Percentiles rank a stretch among this genome's conserved stretches.
phyloP scores from a whole-genome alignment of 225 moss, liverwort and hornwort species.

The Marchantia polymorpha region DNA sequence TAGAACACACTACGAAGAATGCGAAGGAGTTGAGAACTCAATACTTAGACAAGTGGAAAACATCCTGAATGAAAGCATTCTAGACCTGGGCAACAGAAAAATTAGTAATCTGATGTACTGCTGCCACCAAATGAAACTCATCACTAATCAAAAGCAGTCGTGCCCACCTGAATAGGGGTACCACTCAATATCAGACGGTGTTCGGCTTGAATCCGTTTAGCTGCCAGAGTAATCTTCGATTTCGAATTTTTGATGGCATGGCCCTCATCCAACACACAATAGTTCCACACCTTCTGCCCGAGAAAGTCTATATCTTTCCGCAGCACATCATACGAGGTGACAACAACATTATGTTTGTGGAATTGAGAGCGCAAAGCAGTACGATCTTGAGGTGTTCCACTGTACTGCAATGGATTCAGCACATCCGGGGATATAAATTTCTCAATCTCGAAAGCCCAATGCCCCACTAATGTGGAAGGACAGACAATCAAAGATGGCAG shows the following conservation, averaged over 20 bases:
- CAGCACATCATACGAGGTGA: constrained; percentile 85
- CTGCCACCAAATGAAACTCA: not conserved
- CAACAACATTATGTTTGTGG: constrained; percentile 69
- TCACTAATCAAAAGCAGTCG: not conserved
- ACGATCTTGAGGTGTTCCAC: constrained; percentile 75
- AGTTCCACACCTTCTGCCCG: constrained; percentile 68
- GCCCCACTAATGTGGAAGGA: constrained; percentile 84
- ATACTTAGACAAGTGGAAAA: not conserved
- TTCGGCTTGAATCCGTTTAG: constrained; percentile 82
- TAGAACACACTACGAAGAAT: too few species aligned
- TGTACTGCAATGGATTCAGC: constrained; percentile 72
- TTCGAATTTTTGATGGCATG: constrained; percentile 88
- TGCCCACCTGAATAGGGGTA: constrained; percentile 67
- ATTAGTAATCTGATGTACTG: not conserved
- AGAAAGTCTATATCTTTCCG: constrained; percentile 79
- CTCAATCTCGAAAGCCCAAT: constrained; percentile 91
- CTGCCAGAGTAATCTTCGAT: constrained; percentile 84
- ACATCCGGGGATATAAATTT: constrained; percentile 70
- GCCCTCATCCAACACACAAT: constrained; percentile 85
- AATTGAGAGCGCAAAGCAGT: constrained; percentile 52
- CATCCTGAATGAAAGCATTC: not conserved
- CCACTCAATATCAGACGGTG: constrained; percentile 83
- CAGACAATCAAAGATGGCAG: constrained; percentile 80
- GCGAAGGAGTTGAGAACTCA: not conserved
- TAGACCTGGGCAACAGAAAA: not conserved